Evolutionary conservation across 306 rosid species (phyloP).

Genomic region (Vigna hirtella): DNA sequence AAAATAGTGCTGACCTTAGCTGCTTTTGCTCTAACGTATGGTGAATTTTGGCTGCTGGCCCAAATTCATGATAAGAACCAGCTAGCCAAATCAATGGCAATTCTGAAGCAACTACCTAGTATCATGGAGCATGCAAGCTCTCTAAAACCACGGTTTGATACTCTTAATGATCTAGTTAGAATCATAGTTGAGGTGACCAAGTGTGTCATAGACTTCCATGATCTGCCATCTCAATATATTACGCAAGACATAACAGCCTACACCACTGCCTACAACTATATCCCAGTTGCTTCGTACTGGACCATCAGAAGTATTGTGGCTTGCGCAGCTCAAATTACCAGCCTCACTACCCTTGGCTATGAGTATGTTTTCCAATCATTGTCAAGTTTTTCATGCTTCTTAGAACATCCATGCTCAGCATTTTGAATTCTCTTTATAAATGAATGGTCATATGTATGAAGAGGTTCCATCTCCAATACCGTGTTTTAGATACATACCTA

Average conservation of each 20-base stretch:
- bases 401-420: neutral
- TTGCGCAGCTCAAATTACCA: conserved; percentile 55
- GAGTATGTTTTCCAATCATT: conserved; percentile 48
- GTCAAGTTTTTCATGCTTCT: conserved; percentile 14
- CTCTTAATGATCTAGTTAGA: conserved; percentile 53
- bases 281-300: conserved; percentile 61
- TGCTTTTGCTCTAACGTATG: conserved; percentile 53
- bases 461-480: neutral
- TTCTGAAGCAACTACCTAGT: conserved; percentile 57
- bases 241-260: conserved; percentile 47
- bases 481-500: neutral
- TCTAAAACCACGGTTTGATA: conserved; percentile 57
- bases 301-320: conserved; percentile 50
- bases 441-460: conserved; percentile 13
- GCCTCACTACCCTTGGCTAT: conserved; percentile 56
- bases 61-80: conserved; percentile 51
- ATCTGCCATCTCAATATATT: conserved; percentile 50
- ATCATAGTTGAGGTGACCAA: conserved; percentile 55
- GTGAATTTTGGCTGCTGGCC: conserved; percentile 63
- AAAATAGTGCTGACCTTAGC: conserved; percentile 61
- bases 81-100: conserved; percentile 62
- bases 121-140: conserved; percentile 49
- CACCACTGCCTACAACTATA: conserved; percentile 42
- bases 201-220: conserved; percentile 52
- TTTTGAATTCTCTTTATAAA: conserved; percentile 10